Conservation (phyloP, 257 asterid genomes). For the Salvia splendens region DNA sequence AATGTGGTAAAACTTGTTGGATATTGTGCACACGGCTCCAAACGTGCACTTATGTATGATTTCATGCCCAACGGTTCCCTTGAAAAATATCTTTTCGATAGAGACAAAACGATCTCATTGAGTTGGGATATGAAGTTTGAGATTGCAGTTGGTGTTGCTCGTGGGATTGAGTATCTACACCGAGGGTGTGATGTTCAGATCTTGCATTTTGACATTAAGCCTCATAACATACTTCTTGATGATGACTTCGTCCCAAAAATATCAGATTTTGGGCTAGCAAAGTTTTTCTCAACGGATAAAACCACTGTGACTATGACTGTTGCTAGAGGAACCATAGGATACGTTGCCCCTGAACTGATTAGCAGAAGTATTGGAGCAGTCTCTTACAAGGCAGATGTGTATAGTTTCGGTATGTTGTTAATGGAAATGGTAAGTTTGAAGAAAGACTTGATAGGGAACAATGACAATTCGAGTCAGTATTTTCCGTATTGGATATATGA, state of each 20-base stretch:
- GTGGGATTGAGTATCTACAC: not conserved
- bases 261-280: too few relatives aligned
- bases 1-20: constrained; percentile 16
- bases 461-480: not conserved
- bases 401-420: not conserved
- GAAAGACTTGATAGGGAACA: not conserved
- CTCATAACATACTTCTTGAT: too few relatives aligned
- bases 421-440: not conserved
- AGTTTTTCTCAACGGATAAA: too few relatives aligned
- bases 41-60: constrained; percentile 2
- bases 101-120: not conserved
- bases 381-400: not conserved
- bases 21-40: constrained; percentile 14
- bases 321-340: constrained; percentile 32
- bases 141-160: too few relatives aligned
- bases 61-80: constrained; percentile 20
- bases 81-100: not conserved
- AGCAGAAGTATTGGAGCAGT: not conserved
- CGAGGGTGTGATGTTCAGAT: not conserved
- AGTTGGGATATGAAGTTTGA: not conserved
- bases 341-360: constrained; percentile 6
- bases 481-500: constrained; percentile 5
- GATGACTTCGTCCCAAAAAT: too few relatives aligned
- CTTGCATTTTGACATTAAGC: too few relatives aligned
- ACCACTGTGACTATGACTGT: constrained; percentile 10